Conservation (phyloP, 176 grass and related monocot genomes). For the Miscanthus lutarioriparius region DNA sequence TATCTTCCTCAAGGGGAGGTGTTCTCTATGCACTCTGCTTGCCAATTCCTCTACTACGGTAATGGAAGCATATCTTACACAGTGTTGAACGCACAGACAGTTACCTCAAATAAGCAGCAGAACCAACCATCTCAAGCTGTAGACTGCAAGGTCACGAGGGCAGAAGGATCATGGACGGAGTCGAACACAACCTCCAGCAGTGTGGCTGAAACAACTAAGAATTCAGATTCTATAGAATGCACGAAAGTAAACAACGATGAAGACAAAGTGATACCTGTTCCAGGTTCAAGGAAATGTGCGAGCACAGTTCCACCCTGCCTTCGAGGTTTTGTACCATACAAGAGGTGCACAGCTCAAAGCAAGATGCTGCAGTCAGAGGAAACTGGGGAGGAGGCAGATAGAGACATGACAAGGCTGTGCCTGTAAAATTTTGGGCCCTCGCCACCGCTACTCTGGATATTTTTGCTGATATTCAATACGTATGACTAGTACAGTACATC, state of each 20-base stretch:
- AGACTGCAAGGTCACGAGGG: conserved; percentile 14
- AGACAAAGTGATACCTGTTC: conserved; percentile 19
- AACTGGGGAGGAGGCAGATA: conserved; percentile 40
- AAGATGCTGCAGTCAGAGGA: conserved; percentile 8
- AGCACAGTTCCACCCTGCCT: conserved; percentile 2
- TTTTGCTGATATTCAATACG: conserved; percentile 28
- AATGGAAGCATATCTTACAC: conserved; percentile 25
- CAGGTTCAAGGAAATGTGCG: conserved; percentile 28
- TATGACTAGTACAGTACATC: conserved; percentile 21
- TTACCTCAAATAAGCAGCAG: conserved; percentile 7
- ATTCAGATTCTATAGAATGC: conserved; percentile 43
- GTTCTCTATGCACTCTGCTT: conserved; percentile 9
- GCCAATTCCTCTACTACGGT: conserved; percentile 40
- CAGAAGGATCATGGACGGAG: conserved; percentile 46
- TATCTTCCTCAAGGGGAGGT: conserved; percentile 45
- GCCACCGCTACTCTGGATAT: conserved; percentile 13
- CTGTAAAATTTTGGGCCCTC: conserved; percentile 36
- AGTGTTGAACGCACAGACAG: conserved; percentile 14
- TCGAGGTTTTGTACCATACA: conserved; percentile 69
- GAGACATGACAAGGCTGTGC: conserved; percentile 68
- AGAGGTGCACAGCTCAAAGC: conserved; percentile 43
- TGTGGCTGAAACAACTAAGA: conserved; percentile 25
- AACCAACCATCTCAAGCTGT: conserved; percentile 18
- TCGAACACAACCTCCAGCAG: conserved; percentile 43
- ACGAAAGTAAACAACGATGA: not conserved